phyloP scores from a whole-genome alignment of 2,329 filamentous ascomycete genomes.

The Huntiella decipiens region DNA sequence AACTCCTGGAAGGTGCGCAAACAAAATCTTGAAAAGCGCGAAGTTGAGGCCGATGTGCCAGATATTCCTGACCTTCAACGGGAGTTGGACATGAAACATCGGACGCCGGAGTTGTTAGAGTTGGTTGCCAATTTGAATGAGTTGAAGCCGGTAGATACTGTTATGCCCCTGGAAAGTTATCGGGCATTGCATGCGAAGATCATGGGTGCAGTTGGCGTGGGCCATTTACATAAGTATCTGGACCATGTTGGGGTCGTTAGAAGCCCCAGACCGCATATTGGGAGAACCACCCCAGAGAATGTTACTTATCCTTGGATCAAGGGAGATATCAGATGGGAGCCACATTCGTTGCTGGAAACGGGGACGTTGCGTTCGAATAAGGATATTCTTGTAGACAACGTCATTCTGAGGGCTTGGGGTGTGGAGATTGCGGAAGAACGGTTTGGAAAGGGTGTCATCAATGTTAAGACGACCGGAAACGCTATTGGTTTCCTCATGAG shows the following conservation, averaged over 20 bases:
- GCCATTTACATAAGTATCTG: slow-evolving; percentile 28
- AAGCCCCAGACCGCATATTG: slow-evolving; percentile 1
- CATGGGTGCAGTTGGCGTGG: slow-evolving; percentile 25
- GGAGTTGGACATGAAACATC: slow-evolving; percentile 16
- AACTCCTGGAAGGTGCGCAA: slow-evolving; percentile 14
- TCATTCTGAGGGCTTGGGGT: slow-evolving; percentile 32
- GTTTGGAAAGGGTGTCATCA: slow-evolving; percentile 23
- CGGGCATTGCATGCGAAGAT: slow-evolving; percentile 22
- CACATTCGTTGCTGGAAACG: slow-evolving; percentile 13
- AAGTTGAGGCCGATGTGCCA: slow-evolving; percentile 9
- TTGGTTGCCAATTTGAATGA: slow-evolving; percentile 28
- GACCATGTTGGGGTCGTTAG: slow-evolving; percentile 3
- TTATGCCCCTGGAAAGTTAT: slow-evolving; percentile 24
- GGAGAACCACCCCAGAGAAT: slow-evolving; percentile 5
- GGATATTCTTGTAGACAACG: slow-evolving; percentile 20
- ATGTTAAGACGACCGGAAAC: slow-evolving; percentile 21
- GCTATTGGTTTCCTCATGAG: slow-evolving; percentile 28
- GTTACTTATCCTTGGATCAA: slow-evolving; percentile 24
- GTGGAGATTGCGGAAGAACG: slow-evolving; percentile 28
- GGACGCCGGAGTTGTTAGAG: slow-evolving; percentile 18
- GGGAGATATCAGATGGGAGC: slow-evolving; percentile 24
- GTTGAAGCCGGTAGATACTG: slow-evolving; percentile 23
- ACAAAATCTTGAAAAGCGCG: not conserved
- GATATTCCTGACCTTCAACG: slow-evolving; percentile 18
- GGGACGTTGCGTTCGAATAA: slow-evolving; percentile 18